These are phyloP conservation scores for Xylaria venustula DNA, from an alignment of 495 filamentous ascomycete genomes.

Conservation along the genomic window DNA sequence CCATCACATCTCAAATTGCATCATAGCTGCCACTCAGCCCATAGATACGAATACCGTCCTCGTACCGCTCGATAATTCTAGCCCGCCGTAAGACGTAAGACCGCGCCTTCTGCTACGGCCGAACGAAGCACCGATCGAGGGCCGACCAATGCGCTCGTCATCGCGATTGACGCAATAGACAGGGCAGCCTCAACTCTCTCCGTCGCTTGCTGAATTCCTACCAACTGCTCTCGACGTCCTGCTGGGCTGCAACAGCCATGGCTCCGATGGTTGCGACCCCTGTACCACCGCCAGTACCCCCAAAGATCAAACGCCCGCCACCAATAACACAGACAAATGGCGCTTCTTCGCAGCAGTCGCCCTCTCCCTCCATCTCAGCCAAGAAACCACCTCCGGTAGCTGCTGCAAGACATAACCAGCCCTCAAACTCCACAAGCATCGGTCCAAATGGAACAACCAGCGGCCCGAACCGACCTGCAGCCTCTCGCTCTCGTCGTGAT, in stretches of 20 bases:
- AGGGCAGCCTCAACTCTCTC: constrained; percentile 8
- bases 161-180: constrained; percentile 4
- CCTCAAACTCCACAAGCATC: constrained; percentile 38
- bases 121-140: too few species aligned
- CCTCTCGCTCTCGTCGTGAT: constrained; percentile 52
- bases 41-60: too few species aligned
- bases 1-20: not conserved
- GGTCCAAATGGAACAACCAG: constrained; percentile 47
- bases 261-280: constrained; percentile 47
- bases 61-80: too few species aligned
- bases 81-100: too few species aligned
- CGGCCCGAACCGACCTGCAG: constrained; percentile 44
- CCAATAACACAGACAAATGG: constrained; percentile 70
- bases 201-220: constrained; percentile 11
- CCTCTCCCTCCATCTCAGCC: constrained; percentile 64
- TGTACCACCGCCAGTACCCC: constrained; percentile 52
- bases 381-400: constrained; percentile 55
- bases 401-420: constrained; percentile 38
- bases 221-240: constrained; percentile 11
- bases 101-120: not conserved
- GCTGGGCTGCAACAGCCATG: constrained; percentile 30
- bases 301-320: constrained; percentile 72
- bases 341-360: constrained; percentile 59
- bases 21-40: not conserved
- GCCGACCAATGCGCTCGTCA: constrained; percentile 23